Conservation (phyloP, 495 filamentous ascomycete genomes). For the Tirmania nivea region DNA sequence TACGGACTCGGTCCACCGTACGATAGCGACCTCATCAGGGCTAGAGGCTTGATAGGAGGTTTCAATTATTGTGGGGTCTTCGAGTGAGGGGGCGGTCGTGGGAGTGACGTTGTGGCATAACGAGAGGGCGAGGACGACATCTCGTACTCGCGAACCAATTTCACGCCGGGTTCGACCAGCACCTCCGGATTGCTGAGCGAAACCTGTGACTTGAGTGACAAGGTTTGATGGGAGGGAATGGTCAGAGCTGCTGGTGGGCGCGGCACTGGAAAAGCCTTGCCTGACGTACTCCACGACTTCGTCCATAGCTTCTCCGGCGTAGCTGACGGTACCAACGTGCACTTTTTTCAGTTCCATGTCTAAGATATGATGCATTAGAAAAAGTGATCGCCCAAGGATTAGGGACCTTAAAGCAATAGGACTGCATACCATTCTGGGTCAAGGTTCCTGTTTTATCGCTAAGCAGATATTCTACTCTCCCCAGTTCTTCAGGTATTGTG, state of each 20-base stretch:
- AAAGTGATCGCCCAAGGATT: background rate
- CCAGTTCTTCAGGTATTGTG: conserved; percentile 92
- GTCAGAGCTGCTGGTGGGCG: conserved; percentile 13
- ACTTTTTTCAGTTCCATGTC: conserved; percentile 99
- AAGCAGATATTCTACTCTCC: conserved; percentile 84
- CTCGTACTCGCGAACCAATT: conserved; percentile 77
- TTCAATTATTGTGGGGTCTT: conserved; percentile 38
- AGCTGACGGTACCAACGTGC: conserved; percentile 92
- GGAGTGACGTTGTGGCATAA: conserved; percentile 97
- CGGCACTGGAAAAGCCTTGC: conserved; percentile 45
- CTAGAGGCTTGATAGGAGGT: conserved; percentile 91
- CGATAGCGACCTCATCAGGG: conserved; percentile 95
- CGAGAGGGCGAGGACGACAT: conserved; percentile 74
- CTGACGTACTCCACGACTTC: conserved; percentile 71
- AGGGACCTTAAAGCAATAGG: background rate
- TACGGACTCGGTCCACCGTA: conserved; percentile 83
- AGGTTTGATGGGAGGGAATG: conserved; percentile 25
- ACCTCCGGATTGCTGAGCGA: conserved; percentile 33
- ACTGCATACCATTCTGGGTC: conserved; percentile 56
- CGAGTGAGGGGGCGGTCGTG: conserved; percentile 51
- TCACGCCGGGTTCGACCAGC: conserved; percentile 69
- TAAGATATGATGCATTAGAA: conserved; percentile 7
- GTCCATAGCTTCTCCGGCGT: conserved; percentile 96
- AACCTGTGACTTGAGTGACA: conserved; percentile 48
- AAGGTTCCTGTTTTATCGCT: conserved; percentile 96